Evolutionary conservation across 257 asterid genomes (phyloP).

Genomic region (Penstemon eatonii): DNA sequence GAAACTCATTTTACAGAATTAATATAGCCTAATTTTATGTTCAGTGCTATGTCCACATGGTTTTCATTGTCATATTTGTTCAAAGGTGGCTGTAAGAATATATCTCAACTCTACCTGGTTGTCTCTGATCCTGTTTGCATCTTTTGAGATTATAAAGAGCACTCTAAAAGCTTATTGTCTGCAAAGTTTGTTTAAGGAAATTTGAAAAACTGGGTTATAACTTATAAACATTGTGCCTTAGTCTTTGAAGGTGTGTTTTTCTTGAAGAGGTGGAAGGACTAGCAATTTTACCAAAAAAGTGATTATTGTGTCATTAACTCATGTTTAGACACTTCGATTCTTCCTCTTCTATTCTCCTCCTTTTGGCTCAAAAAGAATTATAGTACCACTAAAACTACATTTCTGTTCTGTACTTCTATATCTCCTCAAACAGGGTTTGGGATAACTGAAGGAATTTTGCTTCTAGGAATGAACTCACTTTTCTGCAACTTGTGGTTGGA

Average conservation of each 20-base stretch:
- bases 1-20: neutral
- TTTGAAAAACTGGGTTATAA: neutral
- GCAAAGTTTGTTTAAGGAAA: too few species aligned
- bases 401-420: neutral
- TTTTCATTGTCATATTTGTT: neutral
- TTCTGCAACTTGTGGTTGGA: neutral
- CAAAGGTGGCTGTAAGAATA: neutral
- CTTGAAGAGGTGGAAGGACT: neutral
- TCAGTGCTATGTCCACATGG: too few species aligned
- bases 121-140: too few species aligned
- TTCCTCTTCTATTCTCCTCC: neutral
- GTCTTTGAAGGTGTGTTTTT: neutral
- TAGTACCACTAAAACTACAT: constrained; percentile 2
- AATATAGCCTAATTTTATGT: too few species aligned
- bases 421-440: neutral
- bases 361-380: neutral
- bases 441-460: neutral
- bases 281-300: neutral
- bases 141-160: too few species aligned
- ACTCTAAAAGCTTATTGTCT: too few species aligned
- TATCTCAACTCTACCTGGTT: neutral
- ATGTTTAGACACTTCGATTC: neutral
- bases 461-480: neutral
- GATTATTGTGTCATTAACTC: neutral
- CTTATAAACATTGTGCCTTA: neutral